phyloP scores from a whole-genome alignment of 306 rosid genomes.

The Dalbergia cochinchinensis region DNA sequence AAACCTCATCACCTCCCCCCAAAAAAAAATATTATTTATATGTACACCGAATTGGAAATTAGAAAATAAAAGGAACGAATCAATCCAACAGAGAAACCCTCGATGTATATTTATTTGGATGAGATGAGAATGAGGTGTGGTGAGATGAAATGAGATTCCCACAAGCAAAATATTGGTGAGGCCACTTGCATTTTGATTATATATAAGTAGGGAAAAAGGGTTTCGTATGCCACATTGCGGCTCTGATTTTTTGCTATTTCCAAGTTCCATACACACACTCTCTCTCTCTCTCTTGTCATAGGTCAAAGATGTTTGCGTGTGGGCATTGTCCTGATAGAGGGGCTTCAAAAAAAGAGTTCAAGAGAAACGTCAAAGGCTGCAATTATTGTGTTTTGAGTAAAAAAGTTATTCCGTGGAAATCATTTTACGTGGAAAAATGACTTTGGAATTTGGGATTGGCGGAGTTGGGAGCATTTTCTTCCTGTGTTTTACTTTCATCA shows the following conservation, averaged over 20 bases:
- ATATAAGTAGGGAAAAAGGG: constrained; percentile 35
- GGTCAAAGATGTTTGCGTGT: constrained; percentile 95
- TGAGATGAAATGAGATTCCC: constrained; percentile 57
- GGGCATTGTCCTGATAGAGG: constrained; percentile 54
- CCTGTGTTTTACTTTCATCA: background rate
- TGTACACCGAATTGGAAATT: background rate
- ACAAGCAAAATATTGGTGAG: constrained; percentile 54
- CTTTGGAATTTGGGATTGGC: background rate
- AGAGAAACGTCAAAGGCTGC: constrained; percentile 75
- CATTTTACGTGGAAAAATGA: constrained; percentile 21
- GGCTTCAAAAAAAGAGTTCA: constrained; percentile 46
- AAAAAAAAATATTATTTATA: background rate
- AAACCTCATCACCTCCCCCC: constrained; percentile 42
- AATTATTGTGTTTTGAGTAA: constrained; percentile 79
- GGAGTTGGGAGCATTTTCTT: background rate
- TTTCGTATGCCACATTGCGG: constrained; percentile 84
- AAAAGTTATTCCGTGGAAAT: constrained; percentile 49
- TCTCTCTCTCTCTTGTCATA: constrained; percentile 20
- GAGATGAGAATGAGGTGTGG: background rate
- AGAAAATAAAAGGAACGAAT: background rate
- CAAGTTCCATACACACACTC: background rate
- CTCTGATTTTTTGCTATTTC: constrained; percentile 44
- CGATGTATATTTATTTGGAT: background rate
- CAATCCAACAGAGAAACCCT: background rate
- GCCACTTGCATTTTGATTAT: constrained; percentile 47